Evolutionary conservation across 306 rosid species (phyloP), one percentile per base, ranked within the genome.

Genomic region (Begonia loranthoides): DNA sequence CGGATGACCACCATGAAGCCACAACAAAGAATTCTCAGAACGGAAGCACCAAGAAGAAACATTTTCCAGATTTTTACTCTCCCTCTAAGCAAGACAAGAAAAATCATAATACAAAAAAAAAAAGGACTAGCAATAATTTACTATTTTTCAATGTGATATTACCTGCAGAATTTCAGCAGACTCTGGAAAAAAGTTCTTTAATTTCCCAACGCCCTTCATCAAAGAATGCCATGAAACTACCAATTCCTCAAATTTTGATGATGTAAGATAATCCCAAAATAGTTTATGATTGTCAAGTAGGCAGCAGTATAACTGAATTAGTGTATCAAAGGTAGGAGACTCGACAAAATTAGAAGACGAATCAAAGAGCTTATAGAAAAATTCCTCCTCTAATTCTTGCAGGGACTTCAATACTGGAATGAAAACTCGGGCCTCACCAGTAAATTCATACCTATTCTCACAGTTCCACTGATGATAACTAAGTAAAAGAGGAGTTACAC

Each of bases 1-100:
- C 13, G 97, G 97, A 70, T 85, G 94, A 64, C 97, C 97, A 38
- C 97, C 95, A 76, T 85, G 71, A 60, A 64, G 55, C 97, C 97
- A 90, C 15, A 90, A 62, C 75, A 90, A 64, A 41, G 95, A 70
- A 66, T 79, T 80, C 60, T 82, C 93, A 0, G 67, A 67, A 59
- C 54, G 64, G 33, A 61, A 45, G 34, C 50, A 33, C 72, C 53
- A 67, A 15, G 59, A 59, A 46, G 75, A 67, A 49, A 68, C 56
- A 28, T 17, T 60, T 34, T 72, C 62, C 59, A 77, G 67, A 5
- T 62, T 78, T 59, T 57, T 33, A 75, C 76, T 66, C 74, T 75
- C 71, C 68, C 54, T 60, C 96, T 88, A 62, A 45, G 38, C 2
- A 66, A 34, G 44, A 45, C 34, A 51, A 17, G 53, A 46, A 48